Percentiles rank a stretch among this genome's conserved stretches.
Conservation (phyloP, 129 eudicot genomes). For the Saposhnikovia divaricata region DNA sequence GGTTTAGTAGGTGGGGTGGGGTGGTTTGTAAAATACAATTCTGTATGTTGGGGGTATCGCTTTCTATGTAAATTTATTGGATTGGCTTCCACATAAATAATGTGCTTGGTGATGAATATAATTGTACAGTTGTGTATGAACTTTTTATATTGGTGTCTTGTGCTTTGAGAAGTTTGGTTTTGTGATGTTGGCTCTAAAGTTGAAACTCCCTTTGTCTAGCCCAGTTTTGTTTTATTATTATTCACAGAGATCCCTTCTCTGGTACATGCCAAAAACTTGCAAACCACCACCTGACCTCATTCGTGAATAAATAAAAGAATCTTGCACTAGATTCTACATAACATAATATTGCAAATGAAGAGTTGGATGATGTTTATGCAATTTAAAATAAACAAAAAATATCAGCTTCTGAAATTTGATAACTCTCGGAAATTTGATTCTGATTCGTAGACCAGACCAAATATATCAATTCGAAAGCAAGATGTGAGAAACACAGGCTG, state of each 20-base stretch:
- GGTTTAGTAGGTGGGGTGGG: conserved; percentile 2
- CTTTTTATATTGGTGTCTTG: not conserved
- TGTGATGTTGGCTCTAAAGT: not conserved
- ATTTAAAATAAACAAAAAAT: no score
- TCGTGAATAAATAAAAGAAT: not conserved
- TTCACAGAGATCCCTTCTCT: conserved; percentile 2
- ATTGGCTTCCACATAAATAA: not conserved
- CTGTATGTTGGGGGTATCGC: not conserved
- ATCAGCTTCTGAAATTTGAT: not conserved
- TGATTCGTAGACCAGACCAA: not conserved
- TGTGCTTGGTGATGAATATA: not conserved
- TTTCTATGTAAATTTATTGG: not conserved
- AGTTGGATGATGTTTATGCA: not conserved
- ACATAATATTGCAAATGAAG: not conserved
- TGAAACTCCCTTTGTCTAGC: not conserved
- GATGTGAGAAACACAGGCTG: no score
- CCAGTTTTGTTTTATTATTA: conserved; percentile 1
- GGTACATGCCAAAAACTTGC: conserved; percentile 26
- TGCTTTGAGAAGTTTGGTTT: not conserved
- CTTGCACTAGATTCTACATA: not conserved
- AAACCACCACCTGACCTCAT: not conserved
- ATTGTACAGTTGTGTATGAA: no score
- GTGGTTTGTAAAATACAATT: not conserved
- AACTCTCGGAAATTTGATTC: not conserved
- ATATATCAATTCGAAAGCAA: no score